phyloP scores from a whole-genome alignment of 257 asterid species.

The Solanum pinnatisectum region DNA sequence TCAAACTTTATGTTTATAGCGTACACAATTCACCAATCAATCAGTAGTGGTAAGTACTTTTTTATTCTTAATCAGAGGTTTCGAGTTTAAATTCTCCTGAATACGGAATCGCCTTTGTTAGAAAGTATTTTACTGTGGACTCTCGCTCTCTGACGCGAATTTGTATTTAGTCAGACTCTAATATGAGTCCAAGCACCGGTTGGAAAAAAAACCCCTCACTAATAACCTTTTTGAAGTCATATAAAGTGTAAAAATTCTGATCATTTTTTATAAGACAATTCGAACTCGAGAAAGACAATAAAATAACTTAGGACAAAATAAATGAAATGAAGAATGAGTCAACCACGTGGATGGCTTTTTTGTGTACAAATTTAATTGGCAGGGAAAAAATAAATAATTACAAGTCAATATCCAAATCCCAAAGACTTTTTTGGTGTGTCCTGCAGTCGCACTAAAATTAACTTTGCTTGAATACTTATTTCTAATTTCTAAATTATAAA shows the following conservation, averaged over 20 bases:
- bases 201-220: neutral
- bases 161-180: no score
- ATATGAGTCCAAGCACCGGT: accelerated
- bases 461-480: neutral
- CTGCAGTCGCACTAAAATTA: neutral
- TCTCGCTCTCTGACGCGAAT: accelerated
- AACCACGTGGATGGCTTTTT: neutral
- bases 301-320: neutral
- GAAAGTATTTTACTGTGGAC: no score
- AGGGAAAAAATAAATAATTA: neutral
- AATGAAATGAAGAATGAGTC: neutral
- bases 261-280: neutral
- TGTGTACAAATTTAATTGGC: neutral
- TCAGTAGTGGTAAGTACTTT: neutral
- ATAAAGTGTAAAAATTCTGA: neutral
- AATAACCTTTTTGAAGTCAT: neutral
- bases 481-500: neutral
- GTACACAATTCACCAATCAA: neutral
- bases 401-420: neutral
- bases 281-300: neutral
- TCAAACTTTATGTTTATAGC: neutral
- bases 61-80: no score
- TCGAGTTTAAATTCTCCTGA: accelerated
- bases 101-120: no score
- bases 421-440: neutral